Percentiles rank a stretch among this genome's conserved stretches.
Evolutionary conservation across 139 green algal species (phyloP).

Genomic region (Chlorella ohadii): DNA sequence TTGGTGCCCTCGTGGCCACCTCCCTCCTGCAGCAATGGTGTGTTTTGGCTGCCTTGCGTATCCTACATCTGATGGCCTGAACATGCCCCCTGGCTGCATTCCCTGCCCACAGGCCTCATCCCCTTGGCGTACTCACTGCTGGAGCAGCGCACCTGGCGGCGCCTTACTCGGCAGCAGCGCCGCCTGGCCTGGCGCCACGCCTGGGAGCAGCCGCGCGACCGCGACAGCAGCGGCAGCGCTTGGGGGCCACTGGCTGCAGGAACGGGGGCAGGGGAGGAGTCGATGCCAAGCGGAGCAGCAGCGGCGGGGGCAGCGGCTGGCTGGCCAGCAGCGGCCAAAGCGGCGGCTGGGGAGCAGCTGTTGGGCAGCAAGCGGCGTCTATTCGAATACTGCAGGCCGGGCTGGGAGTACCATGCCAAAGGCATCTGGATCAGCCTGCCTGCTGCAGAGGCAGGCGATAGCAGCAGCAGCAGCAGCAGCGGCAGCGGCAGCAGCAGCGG

Average conservation of each 20-base stretch:
- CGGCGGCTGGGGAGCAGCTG: background rate
- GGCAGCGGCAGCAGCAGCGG: background rate
- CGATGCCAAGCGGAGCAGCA: too few relatives aligned
- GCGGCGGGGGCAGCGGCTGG: background rate
- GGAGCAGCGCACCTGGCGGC: conserved; percentile 46
- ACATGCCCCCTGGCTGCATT: too few relatives aligned
- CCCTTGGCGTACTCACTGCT: conserved; percentile 56
- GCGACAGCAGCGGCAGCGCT: background rate
- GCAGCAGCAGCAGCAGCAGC: too few relatives aligned
- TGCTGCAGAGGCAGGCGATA: too few relatives aligned
- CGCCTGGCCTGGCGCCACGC: background rate
- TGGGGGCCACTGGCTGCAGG: background rate
- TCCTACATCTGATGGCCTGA: too few relatives aligned
- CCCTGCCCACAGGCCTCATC: conserved; percentile 25
- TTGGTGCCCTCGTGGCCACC: too few relatives aligned
- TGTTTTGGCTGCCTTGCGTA: too few relatives aligned
- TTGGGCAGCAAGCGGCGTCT: background rate
- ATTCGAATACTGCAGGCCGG: conserved; percentile 40
- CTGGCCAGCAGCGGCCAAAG: background rate
- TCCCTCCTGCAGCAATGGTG: too few relatives aligned
- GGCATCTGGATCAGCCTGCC: conserved; percentile 33
- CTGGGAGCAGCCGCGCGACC: background rate
- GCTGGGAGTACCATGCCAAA: conserved; percentile 59
- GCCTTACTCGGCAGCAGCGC: conserved; percentile 2
- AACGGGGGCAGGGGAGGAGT: too few relatives aligned